These are phyloP conservation scores for Rhodotorula glutinis DNA, from an alignment of 1,284 basidiomycete species.

Conservation along the genomic window DNA sequence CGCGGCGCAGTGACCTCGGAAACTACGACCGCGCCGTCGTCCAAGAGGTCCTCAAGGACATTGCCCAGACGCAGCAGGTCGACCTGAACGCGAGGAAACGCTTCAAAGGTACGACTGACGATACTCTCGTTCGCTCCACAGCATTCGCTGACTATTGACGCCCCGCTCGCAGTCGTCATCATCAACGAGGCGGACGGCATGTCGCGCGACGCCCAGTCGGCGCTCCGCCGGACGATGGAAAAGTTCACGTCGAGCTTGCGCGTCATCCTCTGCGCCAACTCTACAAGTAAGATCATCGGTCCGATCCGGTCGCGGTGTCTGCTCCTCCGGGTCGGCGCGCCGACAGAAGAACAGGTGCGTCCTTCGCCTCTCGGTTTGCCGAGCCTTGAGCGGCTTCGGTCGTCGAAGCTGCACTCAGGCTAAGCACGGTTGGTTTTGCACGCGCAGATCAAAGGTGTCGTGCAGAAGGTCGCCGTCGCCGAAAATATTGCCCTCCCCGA, in stretches of 20 bases:
- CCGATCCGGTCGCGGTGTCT: slow-evolving; percentile 95
- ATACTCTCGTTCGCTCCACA: neutral
- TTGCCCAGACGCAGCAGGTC: slow-evolving; percentile 97
- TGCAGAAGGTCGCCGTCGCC: slow-evolving; percentile 75
- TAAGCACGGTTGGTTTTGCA: too few species aligned
- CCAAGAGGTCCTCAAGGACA: slow-evolving; percentile 96
- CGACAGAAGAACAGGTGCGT: slow-evolving; percentile 68
- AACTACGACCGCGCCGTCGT: slow-evolving; percentile 94
- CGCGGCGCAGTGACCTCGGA: slow-evolving; percentile 74
- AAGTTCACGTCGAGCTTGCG: slow-evolving; percentile 98
- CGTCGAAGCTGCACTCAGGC: neutral
- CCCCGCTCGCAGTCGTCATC: slow-evolving; percentile 69
- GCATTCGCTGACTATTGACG: too few species aligned
- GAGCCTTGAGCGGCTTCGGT: too few species aligned
- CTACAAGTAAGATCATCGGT: slow-evolving; percentile 92
- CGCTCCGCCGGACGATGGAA: slow-evolving; percentile 96
- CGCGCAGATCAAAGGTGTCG: slow-evolving; percentile 71
- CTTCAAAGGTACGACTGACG: slow-evolving; percentile 73
- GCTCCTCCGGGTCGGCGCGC: slow-evolving; percentile 88
- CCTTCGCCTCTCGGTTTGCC: neutral
- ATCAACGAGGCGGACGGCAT: slow-evolving; percentile 97
- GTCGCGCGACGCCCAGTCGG: slow-evolving; percentile 93
- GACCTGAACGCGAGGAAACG: slow-evolving; percentile 91
- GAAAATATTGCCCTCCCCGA: slow-evolving; percentile 78
- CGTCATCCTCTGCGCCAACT: slow-evolving; percentile 96